Base-by-base conservation (phyloP, 768 basidiomycete species). In the Kwoniella sp. region DNA sequence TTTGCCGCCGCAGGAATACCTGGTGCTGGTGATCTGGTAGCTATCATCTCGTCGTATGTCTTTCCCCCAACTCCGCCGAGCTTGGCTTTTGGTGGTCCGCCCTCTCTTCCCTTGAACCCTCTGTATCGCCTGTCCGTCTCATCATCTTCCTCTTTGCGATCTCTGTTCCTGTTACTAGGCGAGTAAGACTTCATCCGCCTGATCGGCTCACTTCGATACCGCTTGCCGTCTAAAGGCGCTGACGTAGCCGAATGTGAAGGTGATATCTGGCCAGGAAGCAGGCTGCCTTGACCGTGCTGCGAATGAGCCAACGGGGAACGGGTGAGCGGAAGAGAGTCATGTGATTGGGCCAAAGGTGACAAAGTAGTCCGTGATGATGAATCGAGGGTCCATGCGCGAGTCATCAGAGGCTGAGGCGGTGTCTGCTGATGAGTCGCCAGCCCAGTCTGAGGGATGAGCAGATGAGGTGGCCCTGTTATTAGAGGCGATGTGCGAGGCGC, bases 51-150 rank as follows among this genome's bases (percentile, higher is more conserved):
- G 4, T 74, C 73, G 30, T 64, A 74, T 5, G 73, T 74, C 52
- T 63, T 70, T 26, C 73, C 73, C 7, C 66, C 67, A 15, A 67
- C 68, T 22, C 73, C 73, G n/a, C 73, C 73, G 2, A 74, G 58
- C 55, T 66, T 60, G 2, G 73, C 71, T 58, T 74, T 70, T 2
- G 73, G 73, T 0, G 73, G 73, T 47, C 72, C 72, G 41, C 68
- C 52, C 50, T 50, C 52, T 30, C 52, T 61, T 26, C 50, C 60
- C 53, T 51, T 37, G 3, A 53, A 61, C 15, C 60, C 52, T 45
- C 60, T 48, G 23, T 61, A 61, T 45, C 53, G 51, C 52, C 38
- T 61, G 26, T 61, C 60, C 0, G 56, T 15, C 38, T 17, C 13
- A 3, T 45, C 41, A 20, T 45, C 41, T 3, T 45, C 41, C 20